A percentile compares a stretch with the other conserved stretches of the same genome.
Conservation (phyloP, 1,284 basidiomycete genomes). For the Microbotryum intermedium region DNA sequence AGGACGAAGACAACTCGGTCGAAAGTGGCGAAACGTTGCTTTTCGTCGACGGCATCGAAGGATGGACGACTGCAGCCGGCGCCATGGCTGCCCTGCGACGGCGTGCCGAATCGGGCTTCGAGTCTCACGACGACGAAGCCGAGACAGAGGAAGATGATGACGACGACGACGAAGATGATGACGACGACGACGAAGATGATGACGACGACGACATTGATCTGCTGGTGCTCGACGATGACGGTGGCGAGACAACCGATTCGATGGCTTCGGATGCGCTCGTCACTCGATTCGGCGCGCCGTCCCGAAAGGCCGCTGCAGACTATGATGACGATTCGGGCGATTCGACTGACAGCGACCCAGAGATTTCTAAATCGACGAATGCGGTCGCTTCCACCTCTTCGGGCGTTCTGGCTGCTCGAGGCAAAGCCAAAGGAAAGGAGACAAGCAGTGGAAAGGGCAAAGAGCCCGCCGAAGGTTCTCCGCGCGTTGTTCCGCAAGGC, state of each 20-base stretch:
- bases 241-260: constrained; percentile 33
- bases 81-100: constrained; percentile 1
- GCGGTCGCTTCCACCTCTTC: constrained; percentile 18
- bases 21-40: constrained; percentile 5
- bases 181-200: not conserved
- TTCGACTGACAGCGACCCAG: not conserved
- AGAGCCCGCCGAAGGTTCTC: not conserved
- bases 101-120: constrained; percentile 11
- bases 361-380: constrained; percentile 12
- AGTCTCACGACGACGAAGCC: constrained; percentile 26
- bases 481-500: not conserved
- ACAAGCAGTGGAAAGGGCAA: not conserved
- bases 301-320: not conserved
- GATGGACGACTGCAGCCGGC: not conserved
- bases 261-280: constrained; percentile 33
- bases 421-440: constrained; percentile 5
- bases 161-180: constrained; percentile 9
- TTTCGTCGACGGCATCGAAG: constrained; percentile 2
- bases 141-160: constrained; percentile 16
- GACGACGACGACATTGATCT: no score
- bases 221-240: constrained; percentile 10
- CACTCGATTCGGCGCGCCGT: constrained; percentile 27
- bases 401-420: constrained; percentile 1
- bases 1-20: constrained; percentile 20
- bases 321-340: constrained; percentile 13